phyloP scores from a whole-genome alignment of 495 filamentous ascomycete genomes.

The Talaromyces proteolyticus region DNA sequence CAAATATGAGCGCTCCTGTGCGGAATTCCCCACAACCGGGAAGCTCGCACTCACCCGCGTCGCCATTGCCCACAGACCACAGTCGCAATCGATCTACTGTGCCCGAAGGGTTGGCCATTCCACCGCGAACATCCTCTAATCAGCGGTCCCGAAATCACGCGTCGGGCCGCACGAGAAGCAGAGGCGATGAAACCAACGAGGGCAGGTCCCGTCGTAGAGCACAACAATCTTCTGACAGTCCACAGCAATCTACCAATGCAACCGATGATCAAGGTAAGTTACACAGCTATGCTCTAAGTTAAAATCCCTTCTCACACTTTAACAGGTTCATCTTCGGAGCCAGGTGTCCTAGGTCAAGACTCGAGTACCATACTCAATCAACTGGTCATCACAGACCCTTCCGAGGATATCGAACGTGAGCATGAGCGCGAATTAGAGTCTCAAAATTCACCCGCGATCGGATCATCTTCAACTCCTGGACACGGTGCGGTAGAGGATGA shows the following conservation, averaged over 20 bases:
- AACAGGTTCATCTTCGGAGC: constrained; percentile 19
- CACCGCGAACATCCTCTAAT: constrained; percentile 39
- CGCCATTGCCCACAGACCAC: constrained; percentile 23
- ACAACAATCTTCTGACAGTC: constrained; percentile 21
- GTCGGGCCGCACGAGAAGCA: constrained; percentile 9
- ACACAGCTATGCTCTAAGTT: constrained; percentile 8
- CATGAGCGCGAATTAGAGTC: constrained; percentile 63
- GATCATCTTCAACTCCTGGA: constrained; percentile 45
- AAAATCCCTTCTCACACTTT: constrained; percentile 12
- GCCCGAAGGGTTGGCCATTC: constrained; percentile 35
- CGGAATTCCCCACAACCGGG: constrained; percentile 28
- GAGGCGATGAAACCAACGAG: constrained; percentile 25
- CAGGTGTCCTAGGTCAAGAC: constrained; percentile 28
- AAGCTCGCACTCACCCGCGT: constrained; percentile 26
- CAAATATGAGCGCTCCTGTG: constrained; percentile 39
- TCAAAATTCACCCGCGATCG: constrained; percentile 43
- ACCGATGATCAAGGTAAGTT: constrained; percentile 8
- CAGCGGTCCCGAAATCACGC: constrained; percentile 32
- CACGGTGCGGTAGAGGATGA: constrained; percentile 49
- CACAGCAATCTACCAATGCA: constrained; percentile 13
- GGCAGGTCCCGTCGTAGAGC: constrained; percentile 24
- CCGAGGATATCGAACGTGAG: constrained; percentile 73
- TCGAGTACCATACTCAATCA: constrained; percentile 61
- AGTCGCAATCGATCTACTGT: constrained; percentile 28
- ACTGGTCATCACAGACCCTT: constrained; percentile 71